phyloP scores from a whole-genome alignment of 306 rosid genomes.

The Malus sieversii region DNA sequence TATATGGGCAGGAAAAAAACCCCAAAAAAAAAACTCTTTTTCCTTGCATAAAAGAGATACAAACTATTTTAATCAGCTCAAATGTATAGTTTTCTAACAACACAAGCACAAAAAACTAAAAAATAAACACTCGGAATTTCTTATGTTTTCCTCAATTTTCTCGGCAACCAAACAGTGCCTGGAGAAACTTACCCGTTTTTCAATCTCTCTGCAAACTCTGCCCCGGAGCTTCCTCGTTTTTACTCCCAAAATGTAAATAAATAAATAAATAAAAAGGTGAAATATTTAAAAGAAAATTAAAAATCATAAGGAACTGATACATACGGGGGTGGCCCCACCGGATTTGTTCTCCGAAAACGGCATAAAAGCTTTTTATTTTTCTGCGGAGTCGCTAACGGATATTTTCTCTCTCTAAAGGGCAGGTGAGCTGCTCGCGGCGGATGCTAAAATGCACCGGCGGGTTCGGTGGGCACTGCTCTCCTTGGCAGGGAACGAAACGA shows the following conservation, averaged over 20 bases:
- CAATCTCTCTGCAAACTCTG: background rate
- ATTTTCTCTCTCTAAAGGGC: background rate
- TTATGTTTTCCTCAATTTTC: background rate
- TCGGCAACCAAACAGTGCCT: slow-evolving; percentile 14
- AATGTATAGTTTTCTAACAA: background rate
- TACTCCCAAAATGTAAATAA: background rate
- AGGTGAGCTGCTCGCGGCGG: background rate
- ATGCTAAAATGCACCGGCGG: background rate
- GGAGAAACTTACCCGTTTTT: slow-evolving; percentile 13
- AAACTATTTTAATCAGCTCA: background rate
- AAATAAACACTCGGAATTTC: background rate
- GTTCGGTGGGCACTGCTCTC: background rate
- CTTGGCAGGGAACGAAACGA: background rate
- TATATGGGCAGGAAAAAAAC: background rate
- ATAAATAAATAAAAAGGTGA: background rate
- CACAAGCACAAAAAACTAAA: background rate
- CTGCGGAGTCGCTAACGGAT: background rate
- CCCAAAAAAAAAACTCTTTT: background rate
- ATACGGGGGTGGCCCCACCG: slow-evolving; percentile 24
- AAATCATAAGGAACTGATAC: background rate
- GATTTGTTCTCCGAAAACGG: slow-evolving; percentile 25
- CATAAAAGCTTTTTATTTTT: too few relatives aligned
- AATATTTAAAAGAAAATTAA: background rate
- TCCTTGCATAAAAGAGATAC: background rate
- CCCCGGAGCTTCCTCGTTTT: background rate